Percentiles rank a stretch among this genome's conserved stretches.
Conservation (phyloP, 768 basidiomycete genomes). For the Trametes gibbosa region DNA sequence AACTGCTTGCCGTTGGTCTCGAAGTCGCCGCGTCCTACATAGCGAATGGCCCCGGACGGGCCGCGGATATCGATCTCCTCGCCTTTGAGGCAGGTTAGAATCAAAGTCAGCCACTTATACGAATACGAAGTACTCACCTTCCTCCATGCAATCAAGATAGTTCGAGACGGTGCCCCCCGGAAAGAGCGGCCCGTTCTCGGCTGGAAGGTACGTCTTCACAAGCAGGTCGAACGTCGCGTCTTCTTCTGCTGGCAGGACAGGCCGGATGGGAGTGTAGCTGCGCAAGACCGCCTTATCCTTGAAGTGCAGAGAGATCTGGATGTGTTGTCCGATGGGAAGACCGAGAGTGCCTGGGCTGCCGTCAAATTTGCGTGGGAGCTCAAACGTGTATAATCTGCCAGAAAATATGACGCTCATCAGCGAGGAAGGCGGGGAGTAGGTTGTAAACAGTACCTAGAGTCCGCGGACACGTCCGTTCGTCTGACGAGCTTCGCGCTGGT, state of each 20-base stretch:
- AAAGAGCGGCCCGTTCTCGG: constrained; percentile 8
- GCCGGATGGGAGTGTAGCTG: constrained; percentile 21
- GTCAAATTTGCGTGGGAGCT: constrained; percentile 18
- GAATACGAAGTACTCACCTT: neutral
- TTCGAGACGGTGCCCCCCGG: constrained; percentile 25
- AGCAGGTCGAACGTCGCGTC: constrained; percentile 26
- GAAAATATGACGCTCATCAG: neutral
- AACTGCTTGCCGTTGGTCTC: constrained; percentile 15
- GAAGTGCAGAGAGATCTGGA: constrained; percentile 24
- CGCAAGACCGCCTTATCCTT: constrained; percentile 23
- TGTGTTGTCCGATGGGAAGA: constrained; percentile 23
- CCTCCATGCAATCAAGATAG: constrained; percentile 24
- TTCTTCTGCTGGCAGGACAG: constrained; percentile 22
- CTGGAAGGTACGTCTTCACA: constrained; percentile 26
- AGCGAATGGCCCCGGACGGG: constrained; percentile 22
- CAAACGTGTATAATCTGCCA: constrained; percentile 21
- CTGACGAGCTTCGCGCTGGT: constrained; percentile 15
- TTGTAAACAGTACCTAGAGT: constrained; percentile 14
- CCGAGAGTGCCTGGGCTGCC: constrained; percentile 19
- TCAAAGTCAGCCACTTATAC: neutral
- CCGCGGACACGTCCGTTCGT: constrained; percentile 11
- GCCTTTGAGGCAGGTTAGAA: neutral
- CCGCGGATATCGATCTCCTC: constrained; percentile 26
- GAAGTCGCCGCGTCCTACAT: constrained; percentile 20
- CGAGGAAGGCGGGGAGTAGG: too few relatives aligned